Conservation (phyloP, 106 monocot species). For the Narthecium ossifragum region DNA sequence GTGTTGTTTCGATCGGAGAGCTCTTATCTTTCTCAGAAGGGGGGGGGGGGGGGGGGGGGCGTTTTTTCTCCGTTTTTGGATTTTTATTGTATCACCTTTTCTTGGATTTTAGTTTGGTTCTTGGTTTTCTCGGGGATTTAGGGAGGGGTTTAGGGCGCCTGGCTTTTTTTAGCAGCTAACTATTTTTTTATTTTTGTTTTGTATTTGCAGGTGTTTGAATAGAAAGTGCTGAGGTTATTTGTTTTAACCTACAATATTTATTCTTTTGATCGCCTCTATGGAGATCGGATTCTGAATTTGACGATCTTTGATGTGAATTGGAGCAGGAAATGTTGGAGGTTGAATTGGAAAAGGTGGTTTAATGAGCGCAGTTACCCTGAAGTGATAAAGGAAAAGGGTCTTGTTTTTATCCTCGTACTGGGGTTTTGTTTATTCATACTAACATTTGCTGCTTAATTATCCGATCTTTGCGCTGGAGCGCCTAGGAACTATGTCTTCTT, state of each 20-base stretch:
- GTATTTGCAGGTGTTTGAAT: not conserved
- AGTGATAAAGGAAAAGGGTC: not conserved
- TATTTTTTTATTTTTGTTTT: not conserved
- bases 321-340: no score
- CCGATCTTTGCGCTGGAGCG: conserved; percentile 85
- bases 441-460: not conserved
- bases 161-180: not conserved
- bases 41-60: no score
- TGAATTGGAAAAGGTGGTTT: no score
- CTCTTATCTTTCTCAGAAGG: not conserved
- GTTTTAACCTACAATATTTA: not conserved
- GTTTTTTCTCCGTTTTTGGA: no score
- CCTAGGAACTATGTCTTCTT: conserved; percentile 87
- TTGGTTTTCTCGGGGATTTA: no score
- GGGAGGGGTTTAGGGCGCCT: not conserved
- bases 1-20: not conserved
- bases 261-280: not conserved
- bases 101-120: no score
- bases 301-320: not conserved
- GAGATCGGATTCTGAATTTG: not conserved
- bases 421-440: not conserved
- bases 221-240: not conserved
- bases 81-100: no score
- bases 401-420: no score
- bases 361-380: not conserved